A percentile compares a stretch with the other conserved stretches of the same genome.
Conservation (phyloP, 2,329 filamentous ascomycete species). For the Epichloe aotearoae region DNA sequence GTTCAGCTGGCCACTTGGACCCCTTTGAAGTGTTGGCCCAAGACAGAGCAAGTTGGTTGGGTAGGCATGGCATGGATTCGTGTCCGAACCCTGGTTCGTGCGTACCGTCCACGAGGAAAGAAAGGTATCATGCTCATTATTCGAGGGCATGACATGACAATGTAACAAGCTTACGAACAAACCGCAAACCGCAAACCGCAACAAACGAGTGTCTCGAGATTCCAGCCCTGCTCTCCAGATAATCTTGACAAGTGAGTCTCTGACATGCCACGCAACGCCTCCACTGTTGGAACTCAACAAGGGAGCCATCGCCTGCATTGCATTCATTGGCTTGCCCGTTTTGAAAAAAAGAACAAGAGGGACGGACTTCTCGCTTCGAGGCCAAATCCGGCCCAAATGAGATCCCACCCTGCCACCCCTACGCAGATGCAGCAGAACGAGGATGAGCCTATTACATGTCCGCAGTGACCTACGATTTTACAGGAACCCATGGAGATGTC, state of each 20-base stretch:
- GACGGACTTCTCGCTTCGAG: not conserved
- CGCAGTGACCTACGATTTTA: not conserved
- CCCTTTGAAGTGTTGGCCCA: constrained; percentile 1
- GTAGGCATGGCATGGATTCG: not conserved
- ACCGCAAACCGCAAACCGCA: not conserved
- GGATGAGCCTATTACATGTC: not conserved
- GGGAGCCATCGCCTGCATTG: no score
- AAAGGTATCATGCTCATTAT: not conserved
- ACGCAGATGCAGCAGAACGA: not conserved
- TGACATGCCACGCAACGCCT: no score
- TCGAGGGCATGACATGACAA: not conserved
- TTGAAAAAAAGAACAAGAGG: no score
- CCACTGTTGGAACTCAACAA: no score
- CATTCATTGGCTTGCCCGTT: no score
- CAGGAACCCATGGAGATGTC: no score
- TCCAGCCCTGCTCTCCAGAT: not conserved
- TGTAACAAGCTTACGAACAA: not conserved
- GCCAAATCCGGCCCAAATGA: not conserved
- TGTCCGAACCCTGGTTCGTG: constrained; percentile 1
- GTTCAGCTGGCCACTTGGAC: constrained; percentile 3
- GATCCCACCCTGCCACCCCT: not conserved
- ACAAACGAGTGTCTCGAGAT: not conserved
- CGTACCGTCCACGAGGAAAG: not conserved
- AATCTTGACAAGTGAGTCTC: no score
- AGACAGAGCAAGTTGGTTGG: constrained; percentile 2